Evolutionary conservation across 371 early-diverging fungal genomes (phyloP).

Genomic region (Spiromyces aspiralis): DNA sequence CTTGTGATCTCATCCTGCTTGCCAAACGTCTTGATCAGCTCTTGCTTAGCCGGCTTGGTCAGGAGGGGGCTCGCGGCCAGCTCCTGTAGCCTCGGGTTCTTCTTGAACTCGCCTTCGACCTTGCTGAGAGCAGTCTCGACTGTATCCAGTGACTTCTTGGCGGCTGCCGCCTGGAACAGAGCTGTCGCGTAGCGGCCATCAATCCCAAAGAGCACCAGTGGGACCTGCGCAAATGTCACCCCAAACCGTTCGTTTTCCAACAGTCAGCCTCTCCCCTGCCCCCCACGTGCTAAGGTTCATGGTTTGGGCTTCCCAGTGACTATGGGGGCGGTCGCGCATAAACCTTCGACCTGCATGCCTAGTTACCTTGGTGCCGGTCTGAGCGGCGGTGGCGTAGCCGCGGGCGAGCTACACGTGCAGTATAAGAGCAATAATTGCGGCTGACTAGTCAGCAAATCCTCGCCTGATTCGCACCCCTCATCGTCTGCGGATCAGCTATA

Average conservation of each 20-base stretch:
- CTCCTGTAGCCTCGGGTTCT: conserved; percentile 51
- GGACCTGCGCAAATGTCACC: conserved; percentile 36
- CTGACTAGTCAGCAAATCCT: neutral
- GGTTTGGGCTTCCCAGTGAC: too few relatives aligned
- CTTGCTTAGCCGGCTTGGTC: conserved; percentile 56
- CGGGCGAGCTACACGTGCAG: neutral
- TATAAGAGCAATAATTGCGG: neutral
- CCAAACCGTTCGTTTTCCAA: neutral
- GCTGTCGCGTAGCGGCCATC: conserved; percentile 97
- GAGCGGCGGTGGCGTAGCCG: neutral
- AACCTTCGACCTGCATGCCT: too few relatives aligned
- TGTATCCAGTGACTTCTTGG: conserved; percentile 57
- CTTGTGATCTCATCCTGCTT: conserved; percentile 61
- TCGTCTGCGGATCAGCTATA: neutral
- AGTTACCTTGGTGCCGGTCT: neutral
- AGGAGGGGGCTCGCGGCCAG: conserved; percentile 80
- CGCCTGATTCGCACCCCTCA: neutral
- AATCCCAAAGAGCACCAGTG: conserved; percentile 76
- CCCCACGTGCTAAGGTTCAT: neutral
- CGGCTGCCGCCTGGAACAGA: conserved; percentile 84
- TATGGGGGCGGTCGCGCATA: too few relatives aligned
- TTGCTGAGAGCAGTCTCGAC: conserved; percentile 75
- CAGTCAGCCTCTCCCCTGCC: neutral
- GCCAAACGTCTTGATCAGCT: conserved; percentile 49
- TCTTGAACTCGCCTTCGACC: conserved; percentile 44